phyloP scores from a whole-genome alignment of 1,284 basidiomycete genomes.

The Leucoagaricus sp. region DNA sequence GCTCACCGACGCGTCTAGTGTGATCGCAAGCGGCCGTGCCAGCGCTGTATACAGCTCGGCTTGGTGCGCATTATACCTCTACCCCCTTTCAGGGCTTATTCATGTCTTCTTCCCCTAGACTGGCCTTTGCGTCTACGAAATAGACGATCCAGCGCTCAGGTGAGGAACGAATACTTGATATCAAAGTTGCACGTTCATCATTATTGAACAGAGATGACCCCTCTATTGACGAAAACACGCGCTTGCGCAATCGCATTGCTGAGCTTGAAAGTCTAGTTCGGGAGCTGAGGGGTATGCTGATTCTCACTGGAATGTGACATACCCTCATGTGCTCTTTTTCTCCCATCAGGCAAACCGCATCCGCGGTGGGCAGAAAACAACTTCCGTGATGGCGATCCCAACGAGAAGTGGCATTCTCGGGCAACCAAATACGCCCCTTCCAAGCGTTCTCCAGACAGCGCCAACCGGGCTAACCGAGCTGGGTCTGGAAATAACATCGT shows the following conservation, averaged over 20 bases:
- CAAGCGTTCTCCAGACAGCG: slow-evolving; percentile 38
- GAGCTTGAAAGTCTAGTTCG: slow-evolving; percentile 88
- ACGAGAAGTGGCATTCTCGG: slow-evolving; percentile 83
- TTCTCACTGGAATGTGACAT: not conserved
- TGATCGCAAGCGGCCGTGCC: slow-evolving; percentile 83
- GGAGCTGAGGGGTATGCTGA: slow-evolving; percentile 66
- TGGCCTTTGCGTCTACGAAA: slow-evolving; percentile 89
- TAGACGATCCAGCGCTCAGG: slow-evolving; percentile 84
- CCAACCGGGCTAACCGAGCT: slow-evolving; percentile 16
- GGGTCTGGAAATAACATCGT: slow-evolving; percentile 35
- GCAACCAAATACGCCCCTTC: slow-evolving; percentile 62
- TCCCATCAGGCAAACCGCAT: slow-evolving; percentile 69
- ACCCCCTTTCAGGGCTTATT: slow-evolving; percentile 4
- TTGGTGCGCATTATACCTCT: slow-evolving; percentile 47
- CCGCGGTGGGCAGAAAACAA: slow-evolving; percentile 78
- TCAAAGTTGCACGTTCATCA: not conserved
- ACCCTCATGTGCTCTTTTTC: not conserved
- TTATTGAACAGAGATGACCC: slow-evolving; percentile 71
- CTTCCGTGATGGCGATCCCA: slow-evolving; percentile 75
- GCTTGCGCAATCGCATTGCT: slow-evolving; percentile 81
- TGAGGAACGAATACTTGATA: slow-evolving; percentile 34
- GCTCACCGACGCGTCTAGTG: slow-evolving; percentile 46
- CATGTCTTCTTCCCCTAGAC: slow-evolving; percentile 49
- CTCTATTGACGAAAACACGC: slow-evolving; percentile 78
- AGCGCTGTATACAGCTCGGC: slow-evolving; percentile 81